Base-by-base conservation (phyloP, 192 early-diverging fungal genomes). In the Glomus cerebriforme region DNA sequence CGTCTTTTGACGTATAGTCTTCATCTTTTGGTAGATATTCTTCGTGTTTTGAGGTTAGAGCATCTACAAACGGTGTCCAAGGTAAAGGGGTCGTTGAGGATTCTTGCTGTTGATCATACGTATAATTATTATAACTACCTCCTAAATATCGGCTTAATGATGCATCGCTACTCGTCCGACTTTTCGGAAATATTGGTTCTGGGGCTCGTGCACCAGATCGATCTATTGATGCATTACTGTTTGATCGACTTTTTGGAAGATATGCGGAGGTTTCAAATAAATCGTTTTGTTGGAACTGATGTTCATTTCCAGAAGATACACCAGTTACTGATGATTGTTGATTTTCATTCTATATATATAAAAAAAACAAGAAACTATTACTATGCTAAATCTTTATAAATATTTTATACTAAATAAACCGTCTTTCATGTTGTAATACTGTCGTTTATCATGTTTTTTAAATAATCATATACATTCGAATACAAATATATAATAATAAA, bases 81-180 rank as follows among this genome's bases (percentile, higher is more conserved):
- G 39, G 15, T 13, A 29, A 22, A 15, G 73, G 45, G 17, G 29
- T 59, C 29, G 26, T 35, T n/a, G 27, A 32, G 1, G 15, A 27
- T 31, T 74, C 58, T 74, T 49, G 49, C 19, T 47, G 32, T 35
- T 29, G 27, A 2, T 35, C 65, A 67, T 34, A 67, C 27, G 29
- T 67, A 9, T 15, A 26, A 35, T 67, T 35, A 9, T 34, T 29
- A 67, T 67, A 29, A 67, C n/a, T 27, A 66, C 32, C 26, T 64
- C 31, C 34, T 29, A 34, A 34, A 34, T 19, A 34, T 35, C 15
- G 15, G 65, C 22, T 67, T n/a, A 35, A 15, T 74, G 73, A 74
- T 43, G 73, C 73, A 27, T 74, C 47, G 34, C 73, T 74, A 37
- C 22, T 76, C n/a, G 59, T 76, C 15, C 74, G 74, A 39, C 74